Evolutionary conservation across 2,329 filamentous ascomycete species (phyloP).

Genomic region (Penicillium psychrosexuale): DNA sequence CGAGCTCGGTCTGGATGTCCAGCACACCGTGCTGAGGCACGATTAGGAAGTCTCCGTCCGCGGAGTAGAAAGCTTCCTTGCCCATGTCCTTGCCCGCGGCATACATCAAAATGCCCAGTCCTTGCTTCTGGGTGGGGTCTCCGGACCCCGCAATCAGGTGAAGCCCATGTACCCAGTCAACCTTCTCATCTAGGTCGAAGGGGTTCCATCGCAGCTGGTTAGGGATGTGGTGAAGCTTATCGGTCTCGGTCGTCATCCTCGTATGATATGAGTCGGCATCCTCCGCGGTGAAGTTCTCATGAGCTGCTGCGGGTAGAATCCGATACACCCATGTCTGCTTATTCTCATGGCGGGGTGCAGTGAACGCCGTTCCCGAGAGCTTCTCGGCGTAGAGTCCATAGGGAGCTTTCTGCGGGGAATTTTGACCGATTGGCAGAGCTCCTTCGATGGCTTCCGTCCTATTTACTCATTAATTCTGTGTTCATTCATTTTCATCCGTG

Average conservation of each 20-base stretch:
- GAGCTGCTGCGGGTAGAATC: slow-evolving; percentile 62
- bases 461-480: not conserved
- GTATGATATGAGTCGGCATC: slow-evolving; percentile 48
- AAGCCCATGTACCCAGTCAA: slow-evolving; percentile 66
- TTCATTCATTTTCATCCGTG: not conserved
- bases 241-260: slow-evolving; percentile 39
- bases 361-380: slow-evolving; percentile 70
- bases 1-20: slow-evolving; percentile 75
- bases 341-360: slow-evolving; percentile 65
- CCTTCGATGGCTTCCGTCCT: slow-evolving; percentile 74
- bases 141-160: slow-evolving; percentile 75
- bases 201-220: slow-evolving; percentile 80
- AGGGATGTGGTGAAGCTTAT: slow-evolving; percentile 68
- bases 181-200: slow-evolving; percentile 67
- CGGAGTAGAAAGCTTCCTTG: slow-evolving; percentile 77
- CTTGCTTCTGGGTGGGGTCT: slow-evolving; percentile 73
- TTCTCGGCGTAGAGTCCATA: slow-evolving; percentile 80
- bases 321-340: slow-evolving; percentile 72
- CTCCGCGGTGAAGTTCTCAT: slow-evolving; percentile 50
- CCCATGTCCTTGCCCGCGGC: slow-evolving; percentile 76
- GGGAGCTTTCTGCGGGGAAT: slow-evolving; percentile 77
- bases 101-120: slow-evolving; percentile 77
- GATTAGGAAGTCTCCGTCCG: slow-evolving; percentile 75
- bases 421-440: slow-evolving; percentile 70
- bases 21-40: slow-evolving; percentile 71